Evolutionary conservation across 1,139 yeast species (phyloP).

Genomic region (Pichia sp.): DNA sequence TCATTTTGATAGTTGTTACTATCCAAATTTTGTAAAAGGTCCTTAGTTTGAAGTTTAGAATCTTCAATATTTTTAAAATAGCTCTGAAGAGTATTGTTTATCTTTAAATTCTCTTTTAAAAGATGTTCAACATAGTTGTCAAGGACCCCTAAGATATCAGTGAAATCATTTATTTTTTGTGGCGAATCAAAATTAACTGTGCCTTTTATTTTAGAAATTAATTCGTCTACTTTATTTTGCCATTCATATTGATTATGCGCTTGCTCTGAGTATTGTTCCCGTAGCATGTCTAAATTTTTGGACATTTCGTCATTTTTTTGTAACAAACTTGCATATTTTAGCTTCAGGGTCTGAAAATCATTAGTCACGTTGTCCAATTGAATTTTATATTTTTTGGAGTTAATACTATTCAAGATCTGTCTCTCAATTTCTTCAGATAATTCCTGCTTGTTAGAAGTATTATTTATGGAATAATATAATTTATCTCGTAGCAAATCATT

Average conservation of each 20-base stretch:
- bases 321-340: constrained; percentile 20
- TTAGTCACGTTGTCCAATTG: background rate
- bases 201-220: constrained; percentile 1
- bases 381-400: constrained; percentile 6
- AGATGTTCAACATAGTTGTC: too few species aligned
- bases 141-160: constrained; percentile 8
- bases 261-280: constrained; percentile 25
- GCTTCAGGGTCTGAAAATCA: background rate
- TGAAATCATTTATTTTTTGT: background rate
- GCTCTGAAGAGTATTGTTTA: too few species aligned
- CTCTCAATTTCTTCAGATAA: constrained; percentile 9
- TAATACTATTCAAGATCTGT: constrained; percentile 7
- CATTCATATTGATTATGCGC: constrained; percentile 26
- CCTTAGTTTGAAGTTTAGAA: constrained; percentile 42
- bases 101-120: too few species aligned
- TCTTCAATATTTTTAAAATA: too few species aligned
- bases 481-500: constrained; percentile 24
- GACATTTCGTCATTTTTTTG: constrained; percentile 21
- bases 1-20: constrained; percentile 38
- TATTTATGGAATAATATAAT: constrained; percentile 4
- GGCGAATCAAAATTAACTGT: background rate
- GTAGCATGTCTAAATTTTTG: constrained; percentile 17
- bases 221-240: constrained; percentile 13
- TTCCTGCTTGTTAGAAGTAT: constrained; percentile 5
- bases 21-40: background rate